Percentiles rank a stretch among this genome's conserved stretches.
These are phyloP conservation scores for Inga laurina DNA, from an alignment of 306 rosid genomes.

Conservation along the genomic window DNA sequence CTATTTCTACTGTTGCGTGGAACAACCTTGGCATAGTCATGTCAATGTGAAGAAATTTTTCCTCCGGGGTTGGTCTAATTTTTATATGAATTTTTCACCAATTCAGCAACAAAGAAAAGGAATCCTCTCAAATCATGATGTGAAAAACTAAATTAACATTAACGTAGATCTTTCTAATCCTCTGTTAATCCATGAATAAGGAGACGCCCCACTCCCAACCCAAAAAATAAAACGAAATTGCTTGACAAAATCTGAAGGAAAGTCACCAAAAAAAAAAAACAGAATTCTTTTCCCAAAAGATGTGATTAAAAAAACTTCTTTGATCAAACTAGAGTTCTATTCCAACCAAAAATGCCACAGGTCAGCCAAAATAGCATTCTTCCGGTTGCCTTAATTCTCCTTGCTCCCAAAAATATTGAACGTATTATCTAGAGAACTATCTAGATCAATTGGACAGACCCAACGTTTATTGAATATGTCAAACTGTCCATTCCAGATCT, in stretches of 20 bases:
- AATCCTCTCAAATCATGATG: not conserved
- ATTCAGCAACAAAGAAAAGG: not conserved
- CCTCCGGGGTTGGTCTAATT: not conserved
- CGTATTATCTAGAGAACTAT: not conserved
- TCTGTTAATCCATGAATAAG: no score
- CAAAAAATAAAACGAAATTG: not conserved
- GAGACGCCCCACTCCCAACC: not conserved
- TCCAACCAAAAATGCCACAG: not conserved
- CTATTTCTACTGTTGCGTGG: not conserved
- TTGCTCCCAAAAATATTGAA: not conserved
- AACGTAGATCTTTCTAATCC: no score
- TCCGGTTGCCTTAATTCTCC: not conserved
- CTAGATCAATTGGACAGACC: not conserved
- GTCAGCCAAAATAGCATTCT: not conserved
- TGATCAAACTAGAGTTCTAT: no score
- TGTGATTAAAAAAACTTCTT: no score
- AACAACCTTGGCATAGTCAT: not conserved
- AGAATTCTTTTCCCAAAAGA: no score
- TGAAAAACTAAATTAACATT: no score
- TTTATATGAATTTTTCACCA: not conserved
- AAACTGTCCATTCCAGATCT: not conserved
- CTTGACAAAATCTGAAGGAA: no score
- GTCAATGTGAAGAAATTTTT: not conserved
- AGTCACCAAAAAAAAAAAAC: no score
- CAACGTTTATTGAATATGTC: no score